Evolutionary conservation across 2,329 filamentous ascomycete genomes (phyloP).

Genomic region (Diaporthe sp.): DNA sequence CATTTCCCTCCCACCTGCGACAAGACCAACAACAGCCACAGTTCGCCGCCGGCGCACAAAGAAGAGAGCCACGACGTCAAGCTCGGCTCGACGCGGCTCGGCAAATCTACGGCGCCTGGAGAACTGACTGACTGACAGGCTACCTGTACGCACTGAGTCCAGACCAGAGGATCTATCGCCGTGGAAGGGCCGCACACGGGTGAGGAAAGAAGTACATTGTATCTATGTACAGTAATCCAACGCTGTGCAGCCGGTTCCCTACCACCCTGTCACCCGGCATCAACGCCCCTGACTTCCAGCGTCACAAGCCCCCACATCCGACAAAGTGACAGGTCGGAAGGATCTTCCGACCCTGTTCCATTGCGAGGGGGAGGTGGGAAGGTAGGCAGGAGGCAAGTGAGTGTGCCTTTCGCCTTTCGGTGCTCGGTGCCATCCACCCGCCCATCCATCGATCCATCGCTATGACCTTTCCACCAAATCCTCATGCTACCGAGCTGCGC

Average conservation of each 20-base stretch:
- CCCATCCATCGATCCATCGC: neutral
- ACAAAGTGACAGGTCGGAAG: slow-evolving; percentile 31
- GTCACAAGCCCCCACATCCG: slow-evolving; percentile 26
- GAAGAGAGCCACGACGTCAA: neutral
- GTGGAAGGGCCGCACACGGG: neutral
- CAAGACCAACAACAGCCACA: neutral
- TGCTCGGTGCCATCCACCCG: neutral
- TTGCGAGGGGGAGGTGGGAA: neutral
- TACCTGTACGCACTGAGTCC: neutral
- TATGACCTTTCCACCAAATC: no score
- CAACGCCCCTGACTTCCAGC: slow-evolving; percentile 10
- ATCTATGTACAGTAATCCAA: neutral
- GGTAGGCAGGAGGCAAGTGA: neutral
- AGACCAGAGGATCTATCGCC: neutral
- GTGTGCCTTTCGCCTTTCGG: neutral
- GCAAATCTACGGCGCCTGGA: neutral
- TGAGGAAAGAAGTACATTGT: neutral
- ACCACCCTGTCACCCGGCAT: slow-evolving; percentile 10
- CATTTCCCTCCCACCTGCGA: neutral
- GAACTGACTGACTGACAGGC: neutral
- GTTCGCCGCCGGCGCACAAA: neutral
- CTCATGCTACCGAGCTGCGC: neutral
- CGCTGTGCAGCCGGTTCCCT: neutral
- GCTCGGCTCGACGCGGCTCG: neutral
- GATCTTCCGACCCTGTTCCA: slow-evolving; percentile 2